phyloP scores from a whole-genome alignment of 208 protist species.

The Wallacemonas sp. region DNA sequence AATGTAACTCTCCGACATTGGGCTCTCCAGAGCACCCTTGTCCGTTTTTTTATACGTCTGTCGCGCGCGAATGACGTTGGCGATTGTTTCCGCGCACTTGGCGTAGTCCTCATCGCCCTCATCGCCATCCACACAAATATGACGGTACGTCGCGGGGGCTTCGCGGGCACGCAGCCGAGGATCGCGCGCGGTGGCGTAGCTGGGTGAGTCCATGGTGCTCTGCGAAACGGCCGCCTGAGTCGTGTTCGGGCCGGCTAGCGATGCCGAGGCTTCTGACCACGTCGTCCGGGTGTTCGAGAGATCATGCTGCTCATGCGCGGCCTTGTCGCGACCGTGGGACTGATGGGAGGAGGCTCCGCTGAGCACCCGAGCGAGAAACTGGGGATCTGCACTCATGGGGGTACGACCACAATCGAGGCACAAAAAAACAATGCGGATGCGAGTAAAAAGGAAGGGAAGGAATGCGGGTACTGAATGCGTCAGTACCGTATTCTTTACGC shows the following conservation, averaged over 20 bases:
- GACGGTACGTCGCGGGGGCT: constrained; percentile 39
- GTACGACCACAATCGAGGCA: too few species aligned
- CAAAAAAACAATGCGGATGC: too few species aligned
- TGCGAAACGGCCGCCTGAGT: not conserved
- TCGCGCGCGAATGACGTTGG: constrained; percentile 54
- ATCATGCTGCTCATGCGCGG: too few species aligned
- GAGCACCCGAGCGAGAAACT: not conserved
- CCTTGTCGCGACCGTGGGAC: not conserved
- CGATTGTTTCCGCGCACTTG: constrained; percentile 74
- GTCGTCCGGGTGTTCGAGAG: not conserved
- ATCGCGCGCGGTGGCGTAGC: not conserved
- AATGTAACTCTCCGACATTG: constrained; percentile 21
- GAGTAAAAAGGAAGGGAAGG: too few species aligned
- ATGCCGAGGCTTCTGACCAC: not conserved
- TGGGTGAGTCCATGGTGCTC: not conserved
- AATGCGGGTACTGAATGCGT: too few species aligned
- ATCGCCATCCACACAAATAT: constrained; percentile 79
- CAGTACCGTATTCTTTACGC: too few species aligned
- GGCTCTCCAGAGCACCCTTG: constrained; percentile 60
- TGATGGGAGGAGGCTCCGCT: not conserved
- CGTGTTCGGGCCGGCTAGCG: not conserved
- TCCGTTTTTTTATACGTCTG: constrained; percentile 74
- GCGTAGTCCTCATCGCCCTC: constrained; percentile 77
- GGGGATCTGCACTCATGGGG: not conserved
- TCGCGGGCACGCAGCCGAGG: constrained; percentile 5